phyloP scores from a whole-genome alignment of 495 filamentous ascomycete genomes.

The Venustampulla echinocandica region DNA sequence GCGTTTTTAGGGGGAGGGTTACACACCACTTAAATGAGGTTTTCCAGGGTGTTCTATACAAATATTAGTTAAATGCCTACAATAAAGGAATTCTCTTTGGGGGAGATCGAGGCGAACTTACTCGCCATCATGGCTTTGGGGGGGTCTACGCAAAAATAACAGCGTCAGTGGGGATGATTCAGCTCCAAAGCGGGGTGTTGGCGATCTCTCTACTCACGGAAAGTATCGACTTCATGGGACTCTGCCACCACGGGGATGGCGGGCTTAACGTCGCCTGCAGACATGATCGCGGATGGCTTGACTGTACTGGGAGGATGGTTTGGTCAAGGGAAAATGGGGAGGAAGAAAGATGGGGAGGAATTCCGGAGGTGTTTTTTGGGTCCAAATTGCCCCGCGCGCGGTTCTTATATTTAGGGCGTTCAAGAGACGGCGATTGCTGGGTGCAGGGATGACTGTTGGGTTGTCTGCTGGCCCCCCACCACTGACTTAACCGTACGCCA shows the following conservation, averaged over 20 bases:
- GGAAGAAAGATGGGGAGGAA: background rate
- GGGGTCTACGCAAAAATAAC: slow-evolving; percentile 38
- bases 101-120: slow-evolving; percentile 40
- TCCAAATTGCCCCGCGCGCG: background rate
- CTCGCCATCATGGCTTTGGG: slow-evolving; percentile 53
- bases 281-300: slow-evolving; percentile 45
- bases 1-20: background rate
- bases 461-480: no score
- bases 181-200: no score
- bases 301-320: background rate
- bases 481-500: no score
- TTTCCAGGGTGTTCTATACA: slow-evolving; percentile 48
- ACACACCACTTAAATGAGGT: slow-evolving; percentile 45
- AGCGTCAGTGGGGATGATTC: slow-evolving; percentile 7
- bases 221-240: slow-evolving; percentile 80
- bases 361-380: background rate
- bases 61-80: slow-evolving; percentile 22
- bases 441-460: no score
- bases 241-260: slow-evolving; percentile 66
- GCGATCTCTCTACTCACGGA: slow-evolving; percentile 42
- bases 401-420: no score
- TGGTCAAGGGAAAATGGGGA: background rate
- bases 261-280: slow-evolving; percentile 46
- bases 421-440: no score
- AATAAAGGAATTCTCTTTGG: slow-evolving; percentile 1